Base-by-base conservation (phyloP, 352 stramenopile genomes). In the Blastocystis sp. region DNA sequence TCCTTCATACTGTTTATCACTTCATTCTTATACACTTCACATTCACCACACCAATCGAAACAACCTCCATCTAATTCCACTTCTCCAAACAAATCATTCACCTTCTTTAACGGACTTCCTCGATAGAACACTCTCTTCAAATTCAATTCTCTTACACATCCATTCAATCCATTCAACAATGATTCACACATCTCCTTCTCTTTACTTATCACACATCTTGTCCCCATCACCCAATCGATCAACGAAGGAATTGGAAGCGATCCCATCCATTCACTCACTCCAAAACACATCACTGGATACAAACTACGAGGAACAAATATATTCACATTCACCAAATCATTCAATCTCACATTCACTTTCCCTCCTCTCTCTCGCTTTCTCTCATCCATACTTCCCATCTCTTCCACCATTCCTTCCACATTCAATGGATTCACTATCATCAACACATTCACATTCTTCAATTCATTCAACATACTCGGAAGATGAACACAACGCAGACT, bases 401-500 rank as follows among this genome's bases (percentile, higher is more conserved):
- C 1, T 14, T 21, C 8, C 4, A 40, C 11, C n/a, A 61, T 14
- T 32, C 27, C 42, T 14, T 9, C 11, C 0, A 32, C 36, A 59
- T 57, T 24, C 14, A 40, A 56, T 0, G 46, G 46, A 40, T 57
- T 57, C 6, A 61, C 14, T 7, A 78, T 4, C 4, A 78, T 24
- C 11, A 78, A 7, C 9, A 38, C 24, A 18, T 61, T 36, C 21
- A 36, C 46, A 24, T 57, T 4, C 27, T 14, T 1, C 7, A n/a
- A 61, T 46, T 14, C 24, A 11, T 7, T 16, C 27, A 61, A 78
- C 21, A 78, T 42, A 29, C 14, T 16, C 4, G 67, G 67, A 48
- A 78, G 4, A 78, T 78, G 67, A 40, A 21, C 29, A 8, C 67
- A 78, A 29, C 67, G 67, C 27, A 78, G 57, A 0, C 42, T 32